These are phyloP conservation scores for Dipteronia sinensis DNA, from an alignment of 345 rosid genomes.

Conservation along the genomic window DNA sequence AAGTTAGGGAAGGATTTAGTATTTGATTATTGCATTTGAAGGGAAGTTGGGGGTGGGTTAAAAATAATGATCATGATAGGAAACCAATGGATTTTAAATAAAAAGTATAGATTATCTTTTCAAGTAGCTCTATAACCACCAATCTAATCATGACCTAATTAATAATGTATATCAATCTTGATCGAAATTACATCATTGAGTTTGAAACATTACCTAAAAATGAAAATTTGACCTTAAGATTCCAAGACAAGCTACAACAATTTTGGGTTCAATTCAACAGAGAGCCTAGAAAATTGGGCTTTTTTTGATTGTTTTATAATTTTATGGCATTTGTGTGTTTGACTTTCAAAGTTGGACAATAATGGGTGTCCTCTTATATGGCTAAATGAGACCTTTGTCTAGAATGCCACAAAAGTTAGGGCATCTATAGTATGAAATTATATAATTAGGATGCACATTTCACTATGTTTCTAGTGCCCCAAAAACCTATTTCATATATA, in stretches of 20 bases:
- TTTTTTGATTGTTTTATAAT: not conserved
- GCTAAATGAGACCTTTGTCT: not conserved
- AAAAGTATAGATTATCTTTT: not conserved
- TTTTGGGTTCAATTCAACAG: not conserved
- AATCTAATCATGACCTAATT: not conserved
- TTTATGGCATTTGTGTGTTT: not conserved
- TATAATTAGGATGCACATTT: conserved; percentile 2
- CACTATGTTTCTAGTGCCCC: not conserved
- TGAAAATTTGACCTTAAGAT: not conserved
- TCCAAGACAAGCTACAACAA: not conserved
- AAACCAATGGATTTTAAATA: not conserved
- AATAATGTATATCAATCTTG: not conserved
- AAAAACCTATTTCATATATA: not conserved
- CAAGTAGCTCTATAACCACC: not conserved
- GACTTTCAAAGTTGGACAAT: not conserved
- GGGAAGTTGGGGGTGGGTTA: not conserved
- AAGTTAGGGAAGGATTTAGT: not conserved
- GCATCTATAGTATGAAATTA: not conserved
- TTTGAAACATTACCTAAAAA: not conserved
- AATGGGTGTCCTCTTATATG: not conserved
- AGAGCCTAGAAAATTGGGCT: not conserved
- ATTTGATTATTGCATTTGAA: not conserved
- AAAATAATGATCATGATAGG: not conserved
- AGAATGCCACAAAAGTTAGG: not conserved
- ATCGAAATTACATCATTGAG: not conserved